Conservation (phyloP, 2,329 filamentous ascomycete genomes). For the Amauroascus verrucosus region DNA sequence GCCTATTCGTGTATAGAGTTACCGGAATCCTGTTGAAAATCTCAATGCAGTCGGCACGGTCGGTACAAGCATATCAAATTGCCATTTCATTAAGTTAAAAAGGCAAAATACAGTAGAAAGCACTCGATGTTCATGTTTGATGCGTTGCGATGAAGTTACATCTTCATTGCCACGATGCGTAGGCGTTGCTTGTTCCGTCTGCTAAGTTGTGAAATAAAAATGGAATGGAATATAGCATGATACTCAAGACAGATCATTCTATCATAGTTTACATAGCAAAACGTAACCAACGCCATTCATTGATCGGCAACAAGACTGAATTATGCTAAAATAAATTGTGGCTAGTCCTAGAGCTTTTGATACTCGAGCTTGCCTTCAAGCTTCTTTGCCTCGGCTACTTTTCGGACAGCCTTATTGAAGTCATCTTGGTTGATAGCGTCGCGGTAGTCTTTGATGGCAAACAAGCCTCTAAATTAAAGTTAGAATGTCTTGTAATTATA, state of each 20-base stretch:
- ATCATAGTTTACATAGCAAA: neutral
- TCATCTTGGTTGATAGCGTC: conserved; percentile 96
- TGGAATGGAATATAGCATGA: neutral
- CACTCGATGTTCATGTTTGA: no score
- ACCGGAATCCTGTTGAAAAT: no score
- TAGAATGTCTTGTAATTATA: conserved; percentile 14
- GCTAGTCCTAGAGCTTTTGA: conserved; percentile 65
- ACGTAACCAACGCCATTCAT: neutral
- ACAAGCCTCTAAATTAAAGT: conserved; percentile 59
- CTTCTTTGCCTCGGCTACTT: conserved; percentile 96
- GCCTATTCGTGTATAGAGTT: no score
- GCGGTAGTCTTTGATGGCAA: conserved; percentile 96
- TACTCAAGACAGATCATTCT: neutral
- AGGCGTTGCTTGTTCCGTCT: conserved; percentile 3
- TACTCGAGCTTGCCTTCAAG: conserved; percentile 97
- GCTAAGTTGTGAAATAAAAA: no score
- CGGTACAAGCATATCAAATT: no score
- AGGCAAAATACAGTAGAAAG: neutral
- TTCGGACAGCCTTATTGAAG: conserved; percentile 97
- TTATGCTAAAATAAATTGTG: neutral
- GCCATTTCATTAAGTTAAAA: no score
- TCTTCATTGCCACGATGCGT: no score
- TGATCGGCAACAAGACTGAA: neutral
- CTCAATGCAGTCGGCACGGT: no score
- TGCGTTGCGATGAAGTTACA: no score